Percentiles rank a stretch among this genome's conserved stretches.
Evolutionary conservation across 257 asterid species (phyloP).

Genomic region (Nicotiana noctiflora): DNA sequence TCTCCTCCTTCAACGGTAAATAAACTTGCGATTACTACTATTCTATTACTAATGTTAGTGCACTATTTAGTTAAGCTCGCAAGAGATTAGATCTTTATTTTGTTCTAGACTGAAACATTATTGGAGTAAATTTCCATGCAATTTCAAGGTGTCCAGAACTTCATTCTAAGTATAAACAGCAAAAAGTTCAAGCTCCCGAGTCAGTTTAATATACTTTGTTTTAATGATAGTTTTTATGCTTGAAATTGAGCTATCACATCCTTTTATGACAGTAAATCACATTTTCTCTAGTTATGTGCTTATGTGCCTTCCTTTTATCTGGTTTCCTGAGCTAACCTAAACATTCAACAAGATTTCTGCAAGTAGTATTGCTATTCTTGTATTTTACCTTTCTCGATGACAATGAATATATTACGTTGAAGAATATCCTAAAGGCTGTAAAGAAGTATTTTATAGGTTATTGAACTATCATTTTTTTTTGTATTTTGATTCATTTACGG

Average conservation of each 20-base stretch:
- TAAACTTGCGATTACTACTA: too few relatives aligned
- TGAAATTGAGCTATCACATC: too few relatives aligned
- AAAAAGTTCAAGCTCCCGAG: too few relatives aligned
- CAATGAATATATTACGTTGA: background rate
- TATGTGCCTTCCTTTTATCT: too few relatives aligned
- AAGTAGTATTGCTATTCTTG: background rate
- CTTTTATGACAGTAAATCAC: too few relatives aligned
- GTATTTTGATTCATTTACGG: background rate
- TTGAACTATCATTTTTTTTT: background rate
- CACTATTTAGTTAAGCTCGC: background rate
- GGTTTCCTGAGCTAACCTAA: background rate
- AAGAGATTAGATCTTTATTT: background rate
- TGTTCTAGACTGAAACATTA: background rate
- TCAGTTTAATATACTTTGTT: too few relatives aligned
- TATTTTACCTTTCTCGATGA: background rate
- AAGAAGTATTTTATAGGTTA: too few relatives aligned
- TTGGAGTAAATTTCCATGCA: background rate
- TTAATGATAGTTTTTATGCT: too few relatives aligned
- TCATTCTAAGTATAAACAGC: background rate
- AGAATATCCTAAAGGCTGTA: too few relatives aligned
- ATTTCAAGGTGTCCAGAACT: background rate
- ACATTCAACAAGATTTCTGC: background rate
- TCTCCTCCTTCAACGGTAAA: too few relatives aligned
- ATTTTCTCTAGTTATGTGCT: too few relatives aligned
- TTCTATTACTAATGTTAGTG: background rate